These are phyloP conservation scores for Daldinia childiae DNA, from an alignment of 495 filamentous ascomycete genomes.

Conservation along the genomic window DNA sequence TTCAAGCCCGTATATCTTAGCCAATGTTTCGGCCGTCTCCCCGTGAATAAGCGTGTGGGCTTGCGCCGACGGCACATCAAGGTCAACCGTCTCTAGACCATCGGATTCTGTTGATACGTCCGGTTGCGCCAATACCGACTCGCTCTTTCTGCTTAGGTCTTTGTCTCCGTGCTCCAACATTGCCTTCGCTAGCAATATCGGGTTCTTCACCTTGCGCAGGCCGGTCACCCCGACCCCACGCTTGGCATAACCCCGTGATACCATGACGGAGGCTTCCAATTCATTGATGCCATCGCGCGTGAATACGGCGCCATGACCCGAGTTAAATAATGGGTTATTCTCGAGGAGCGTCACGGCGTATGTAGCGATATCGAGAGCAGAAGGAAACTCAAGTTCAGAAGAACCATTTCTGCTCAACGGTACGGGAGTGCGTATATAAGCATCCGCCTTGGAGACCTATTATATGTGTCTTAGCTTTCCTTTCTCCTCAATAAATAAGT, in stretches of 20 bases:
- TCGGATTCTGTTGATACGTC: background rate
- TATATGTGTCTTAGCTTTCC: background rate
- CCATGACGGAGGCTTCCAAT: slow-evolving; percentile 92
- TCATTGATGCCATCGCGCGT: slow-evolving; percentile 83
- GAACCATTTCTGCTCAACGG: slow-evolving; percentile 3
- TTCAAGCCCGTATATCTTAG: slow-evolving; percentile 71
- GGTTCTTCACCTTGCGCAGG: slow-evolving; percentile 77
- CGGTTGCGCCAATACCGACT: background rate
- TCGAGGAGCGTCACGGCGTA: slow-evolving; percentile 82
- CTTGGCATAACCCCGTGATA: slow-evolving; percentile 75
- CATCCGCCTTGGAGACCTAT: slow-evolving; percentile 48
- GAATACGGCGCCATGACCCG: slow-evolving; percentile 86
- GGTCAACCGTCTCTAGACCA: slow-evolving; percentile 27
- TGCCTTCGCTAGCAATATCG: slow-evolving; percentile 76
- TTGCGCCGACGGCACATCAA: slow-evolving; percentile 59
- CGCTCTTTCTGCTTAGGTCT: slow-evolving; percentile 47
- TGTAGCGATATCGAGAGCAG: slow-evolving; percentile 76
- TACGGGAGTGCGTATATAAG: slow-evolving; percentile 49
- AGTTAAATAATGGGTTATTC: slow-evolving; percentile 85
- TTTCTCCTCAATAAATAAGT: background rate
- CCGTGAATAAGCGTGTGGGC: slow-evolving; percentile 76
- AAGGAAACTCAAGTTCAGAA: slow-evolving; percentile 36
- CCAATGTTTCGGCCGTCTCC: slow-evolving; percentile 71
- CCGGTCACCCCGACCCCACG: slow-evolving; percentile 79
- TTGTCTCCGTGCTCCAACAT: slow-evolving; percentile 71